phyloP scores from a whole-genome alignment of 768 basidiomycete genomes.

The Tubosaeta sp. region DNA sequence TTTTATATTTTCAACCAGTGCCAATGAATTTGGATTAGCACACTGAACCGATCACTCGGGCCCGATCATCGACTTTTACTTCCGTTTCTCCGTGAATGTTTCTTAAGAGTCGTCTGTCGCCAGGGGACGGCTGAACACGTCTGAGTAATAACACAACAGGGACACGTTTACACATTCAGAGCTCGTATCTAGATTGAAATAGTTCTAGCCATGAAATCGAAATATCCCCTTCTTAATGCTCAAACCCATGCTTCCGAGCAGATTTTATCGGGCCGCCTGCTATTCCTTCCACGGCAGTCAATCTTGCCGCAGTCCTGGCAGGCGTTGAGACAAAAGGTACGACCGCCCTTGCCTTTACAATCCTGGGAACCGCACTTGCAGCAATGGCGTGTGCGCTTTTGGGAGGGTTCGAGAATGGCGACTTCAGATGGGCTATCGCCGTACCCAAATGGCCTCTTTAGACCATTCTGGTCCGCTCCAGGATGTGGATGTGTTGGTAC shows the following conservation, averaged over 20 bases:
- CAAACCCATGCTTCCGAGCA: conserved; percentile 56
- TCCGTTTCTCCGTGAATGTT: background rate
- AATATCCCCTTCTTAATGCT: background rate
- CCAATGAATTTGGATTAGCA: background rate
- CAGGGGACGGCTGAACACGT: conserved; percentile 3
- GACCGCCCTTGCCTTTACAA: conserved; percentile 80
- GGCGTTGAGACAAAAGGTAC: conserved; percentile 64
- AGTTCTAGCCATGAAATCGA: background rate
- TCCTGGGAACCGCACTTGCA: conserved; percentile 79
- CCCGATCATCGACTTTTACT: background rate
- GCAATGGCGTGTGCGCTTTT: conserved; percentile 72
- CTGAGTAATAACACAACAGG: conserved; percentile 1
- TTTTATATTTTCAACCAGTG: background rate
- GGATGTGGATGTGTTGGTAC: conserved; percentile 23
- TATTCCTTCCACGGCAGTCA: conserved; percentile 75
- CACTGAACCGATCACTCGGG: background rate
- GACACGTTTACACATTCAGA: conserved; percentile 11
- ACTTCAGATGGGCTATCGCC: conserved; percentile 23
- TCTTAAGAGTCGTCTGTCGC: background rate
- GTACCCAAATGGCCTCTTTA: conserved; percentile 28
- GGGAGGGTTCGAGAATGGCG: conserved; percentile 34
- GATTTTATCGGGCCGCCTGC: conserved; percentile 69
- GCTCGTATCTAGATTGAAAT: background rate
- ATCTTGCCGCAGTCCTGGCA: conserved; percentile 84
- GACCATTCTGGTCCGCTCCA: conserved; percentile 22